Evolutionary conservation across 176 grass and related monocot species (phyloP).

Genomic region (Cenchrus americanus): DNA sequence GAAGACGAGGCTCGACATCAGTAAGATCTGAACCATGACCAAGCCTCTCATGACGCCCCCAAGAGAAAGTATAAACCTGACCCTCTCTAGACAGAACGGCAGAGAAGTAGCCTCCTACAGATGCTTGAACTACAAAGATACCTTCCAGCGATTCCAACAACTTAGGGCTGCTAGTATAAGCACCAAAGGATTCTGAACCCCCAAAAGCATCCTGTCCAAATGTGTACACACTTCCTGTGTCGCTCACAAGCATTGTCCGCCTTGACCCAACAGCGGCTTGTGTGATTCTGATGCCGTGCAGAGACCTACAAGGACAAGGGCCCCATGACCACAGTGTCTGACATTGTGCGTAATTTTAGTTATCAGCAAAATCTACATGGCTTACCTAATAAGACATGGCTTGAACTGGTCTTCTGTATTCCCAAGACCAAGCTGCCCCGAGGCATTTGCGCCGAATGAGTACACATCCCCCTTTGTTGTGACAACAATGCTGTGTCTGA

Average conservation of each 20-base stretch:
- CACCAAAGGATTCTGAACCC: not conserved
- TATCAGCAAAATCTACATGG: conserved; percentile 16
- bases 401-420: conserved; percentile 50
- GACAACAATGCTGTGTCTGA: conserved; percentile 53
- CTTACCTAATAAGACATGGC: conserved; percentile 70
- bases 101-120: conserved; percentile 58
- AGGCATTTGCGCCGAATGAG: conserved; percentile 62
- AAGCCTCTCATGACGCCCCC: conserved; percentile 51
- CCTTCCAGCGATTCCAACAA: conserved; percentile 63
- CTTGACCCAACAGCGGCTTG: conserved; percentile 61
- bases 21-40: conserved; percentile 46
- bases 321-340: not conserved
- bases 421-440: conserved; percentile 66
- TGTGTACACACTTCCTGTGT: conserved; percentile 55
- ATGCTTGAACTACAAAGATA: conserved; percentile 69
- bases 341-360: not conserved
- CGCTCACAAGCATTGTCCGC: conserved; percentile 71
- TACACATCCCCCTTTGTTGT: conserved; percentile 55
- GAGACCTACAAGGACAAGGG: conserved; percentile 47
- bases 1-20: conserved; percentile 51
- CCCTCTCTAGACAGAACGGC: conserved; percentile 73
- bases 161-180: conserved; percentile 44
- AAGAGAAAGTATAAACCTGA: conserved; percentile 66
- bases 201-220: conserved; percentile 58
- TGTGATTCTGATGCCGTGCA: conserved; percentile 67